phyloP scores from a whole-genome alignment of 2,329 filamentous ascomycete species.

The Exophiala oligosperma region DNA sequence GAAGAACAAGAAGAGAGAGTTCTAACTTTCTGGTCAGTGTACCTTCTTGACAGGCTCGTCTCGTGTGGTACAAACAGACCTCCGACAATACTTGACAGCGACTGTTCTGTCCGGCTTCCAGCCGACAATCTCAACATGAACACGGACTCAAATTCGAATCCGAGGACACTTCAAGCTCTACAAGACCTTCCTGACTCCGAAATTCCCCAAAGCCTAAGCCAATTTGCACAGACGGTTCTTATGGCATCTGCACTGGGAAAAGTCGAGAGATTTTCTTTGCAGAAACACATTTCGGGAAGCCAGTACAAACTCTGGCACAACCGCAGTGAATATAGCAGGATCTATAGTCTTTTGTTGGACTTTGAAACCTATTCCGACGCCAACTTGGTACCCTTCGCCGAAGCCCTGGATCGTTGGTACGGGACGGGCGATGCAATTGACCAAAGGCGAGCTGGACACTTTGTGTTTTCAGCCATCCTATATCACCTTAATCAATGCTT shows the following conservation, averaged over 20 bases:
- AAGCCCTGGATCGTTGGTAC: slow-evolving; percentile 18
- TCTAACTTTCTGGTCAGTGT: slow-evolving; percentile 35
- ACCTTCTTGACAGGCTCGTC: slow-evolving; percentile 35
- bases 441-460: slow-evolving; percentile 30
- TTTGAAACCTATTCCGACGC: slow-evolving; percentile 36
- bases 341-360: slow-evolving; percentile 35
- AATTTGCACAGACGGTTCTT: slow-evolving; percentile 34
- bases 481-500: slow-evolving; percentile 40
- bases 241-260: slow-evolving; percentile 38
- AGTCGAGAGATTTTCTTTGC: slow-evolving; percentile 34
- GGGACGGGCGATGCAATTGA: slow-evolving; percentile 20
- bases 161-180: slow-evolving; percentile 26
- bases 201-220: slow-evolving; percentile 23
- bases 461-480: slow-evolving; percentile 35
- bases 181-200: slow-evolving; percentile 9
- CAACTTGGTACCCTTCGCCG: slow-evolving; percentile 26
- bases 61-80: slow-evolving; percentile 30
- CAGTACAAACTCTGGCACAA: slow-evolving; percentile 39
- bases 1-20: slow-evolving; percentile 33
- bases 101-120: slow-evolving; percentile 32
- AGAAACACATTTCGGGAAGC: slow-evolving; percentile 25
- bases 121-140: slow-evolving; percentile 23
- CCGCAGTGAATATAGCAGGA: slow-evolving; percentile 35
- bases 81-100: slow-evolving; percentile 24
- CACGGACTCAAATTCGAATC: neutral